Percentiles rank a stretch among this genome's conserved stretches.
Conservation (phyloP, 345 rosid species). For the Syzygium aromaticum region DNA sequence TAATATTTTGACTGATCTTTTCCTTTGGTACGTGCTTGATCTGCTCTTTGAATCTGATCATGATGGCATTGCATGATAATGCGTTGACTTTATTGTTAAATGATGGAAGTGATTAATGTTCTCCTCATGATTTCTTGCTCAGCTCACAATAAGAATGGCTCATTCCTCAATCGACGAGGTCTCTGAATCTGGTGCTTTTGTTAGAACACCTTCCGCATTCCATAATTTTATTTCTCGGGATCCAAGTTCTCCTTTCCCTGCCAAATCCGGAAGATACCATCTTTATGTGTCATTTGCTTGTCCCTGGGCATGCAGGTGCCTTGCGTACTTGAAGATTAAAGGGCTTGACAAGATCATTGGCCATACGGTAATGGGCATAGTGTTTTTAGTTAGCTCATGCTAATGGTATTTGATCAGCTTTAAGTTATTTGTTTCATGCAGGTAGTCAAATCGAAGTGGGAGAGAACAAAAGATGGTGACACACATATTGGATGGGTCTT, state of each 20-base stretch:
- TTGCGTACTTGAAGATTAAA: conserved; percentile 48
- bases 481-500: not conserved
- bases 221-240: not conserved
- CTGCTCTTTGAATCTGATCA: not conserved
- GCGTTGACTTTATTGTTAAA: not conserved
- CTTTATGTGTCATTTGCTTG: conserved; percentile 8
- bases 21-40: not conserved
- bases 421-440: not conserved
- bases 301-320: conserved; percentile 19
- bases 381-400: not conserved
- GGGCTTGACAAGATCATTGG: conserved; percentile 36
- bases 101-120: not conserved
- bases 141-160: not conserved
- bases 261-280: conserved; percentile 7
- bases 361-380: conserved; percentile 1
- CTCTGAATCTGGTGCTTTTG: conserved; percentile 2
- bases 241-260: conserved; percentile 5
- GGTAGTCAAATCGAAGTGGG: conserved; percentile 21
- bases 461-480: conserved; percentile 16
- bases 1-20: not conserved
- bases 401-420: not conserved
- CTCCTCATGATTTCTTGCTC: not conserved
- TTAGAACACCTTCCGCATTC: not conserved
- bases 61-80: not conserved
- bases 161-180: not conserved